phyloP scores from a whole-genome alignment of 345 rosid genomes.

The Brassica incana region DNA sequence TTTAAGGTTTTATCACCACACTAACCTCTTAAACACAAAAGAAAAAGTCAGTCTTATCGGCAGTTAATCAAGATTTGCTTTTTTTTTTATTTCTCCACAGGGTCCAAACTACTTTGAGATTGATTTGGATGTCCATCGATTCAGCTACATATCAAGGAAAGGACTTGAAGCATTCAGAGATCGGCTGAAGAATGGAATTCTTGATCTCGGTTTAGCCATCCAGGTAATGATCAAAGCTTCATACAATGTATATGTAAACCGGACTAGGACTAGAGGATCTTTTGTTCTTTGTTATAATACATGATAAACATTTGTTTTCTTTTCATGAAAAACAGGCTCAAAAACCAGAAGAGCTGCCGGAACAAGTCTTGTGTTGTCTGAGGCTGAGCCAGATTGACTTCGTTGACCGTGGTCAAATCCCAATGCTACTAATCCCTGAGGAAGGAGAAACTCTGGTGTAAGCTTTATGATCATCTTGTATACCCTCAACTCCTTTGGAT shows the following conservation, averaged over 20 bases:
- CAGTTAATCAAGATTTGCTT: neutral
- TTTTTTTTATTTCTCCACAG: conserved; percentile 42
- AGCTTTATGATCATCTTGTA: neutral
- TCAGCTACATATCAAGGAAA: conserved; percentile 89
- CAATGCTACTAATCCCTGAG: conserved; percentile 50
- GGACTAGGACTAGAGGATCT: neutral
- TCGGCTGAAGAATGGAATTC: conserved; percentile 68
- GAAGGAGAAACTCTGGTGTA: conserved; percentile 41
- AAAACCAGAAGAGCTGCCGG: conserved; percentile 90
- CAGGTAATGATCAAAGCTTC: conserved; percentile 53
- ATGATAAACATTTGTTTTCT: neutral
- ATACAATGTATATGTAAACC: neutral
- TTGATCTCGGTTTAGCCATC: conserved; percentile 82
- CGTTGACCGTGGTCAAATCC: conserved; percentile 69
- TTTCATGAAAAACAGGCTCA: conserved; percentile 61
- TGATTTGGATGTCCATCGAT: conserved; percentile 88
- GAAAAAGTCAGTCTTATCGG: neutral
- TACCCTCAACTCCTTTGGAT: conserved; percentile 16
- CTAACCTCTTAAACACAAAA: conserved; percentile 1
- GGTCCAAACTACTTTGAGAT: conserved; percentile 91
- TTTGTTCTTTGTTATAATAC: neutral
- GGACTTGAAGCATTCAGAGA: conserved; percentile 90
- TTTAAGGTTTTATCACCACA: conserved; percentile 45
- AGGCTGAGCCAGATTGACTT: conserved; percentile 86
- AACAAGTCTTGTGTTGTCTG: conserved; percentile 75